phyloP scores from a whole-genome alignment of 1,284 basidiomycete species.

The Athelia psychrophila region DNA sequence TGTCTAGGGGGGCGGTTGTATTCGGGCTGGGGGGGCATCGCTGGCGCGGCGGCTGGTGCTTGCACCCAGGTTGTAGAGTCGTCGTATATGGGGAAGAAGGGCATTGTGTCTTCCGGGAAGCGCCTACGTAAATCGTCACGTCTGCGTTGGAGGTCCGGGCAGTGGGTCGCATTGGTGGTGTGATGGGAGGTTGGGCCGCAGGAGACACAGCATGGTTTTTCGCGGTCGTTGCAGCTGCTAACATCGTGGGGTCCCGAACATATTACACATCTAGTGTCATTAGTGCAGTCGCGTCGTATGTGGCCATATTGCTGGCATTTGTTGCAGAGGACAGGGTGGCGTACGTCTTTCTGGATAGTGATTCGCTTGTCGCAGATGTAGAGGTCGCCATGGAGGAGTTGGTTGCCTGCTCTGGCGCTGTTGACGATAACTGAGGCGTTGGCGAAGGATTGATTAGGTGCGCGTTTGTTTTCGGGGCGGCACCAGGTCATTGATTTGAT shows the following conservation, averaged over 20 bases:
- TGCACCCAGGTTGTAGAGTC: constrained; percentile 2
- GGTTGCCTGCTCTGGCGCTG: too few relatives aligned
- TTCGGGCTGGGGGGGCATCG: neutral
- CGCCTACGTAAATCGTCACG: neutral
- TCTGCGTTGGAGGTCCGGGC: neutral
- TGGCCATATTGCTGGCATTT: neutral
- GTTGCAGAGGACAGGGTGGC: too few relatives aligned
- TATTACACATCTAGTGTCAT: neutral
- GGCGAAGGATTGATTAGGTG: too few relatives aligned
- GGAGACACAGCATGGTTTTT: neutral
- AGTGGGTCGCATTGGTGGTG: neutral
- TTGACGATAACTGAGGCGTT: too few relatives aligned
- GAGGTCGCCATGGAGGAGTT: too few relatives aligned
- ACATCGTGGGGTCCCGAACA: too few relatives aligned
- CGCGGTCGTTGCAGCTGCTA: neutral
- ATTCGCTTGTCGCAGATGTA: too few relatives aligned
- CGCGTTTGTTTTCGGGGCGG: too few relatives aligned
- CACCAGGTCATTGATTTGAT: too few relatives aligned
- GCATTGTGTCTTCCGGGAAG: constrained; percentile 5
- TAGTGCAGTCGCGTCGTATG: neutral
- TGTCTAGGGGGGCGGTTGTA: too few relatives aligned
- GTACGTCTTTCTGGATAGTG: too few relatives aligned
- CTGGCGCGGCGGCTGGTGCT: neutral
- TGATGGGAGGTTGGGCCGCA: neutral
- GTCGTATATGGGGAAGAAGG: constrained; percentile 5